phyloP scores from a whole-genome alignment of 805 yeast species.

The Wickerhamiella alocasiicola region DNA sequence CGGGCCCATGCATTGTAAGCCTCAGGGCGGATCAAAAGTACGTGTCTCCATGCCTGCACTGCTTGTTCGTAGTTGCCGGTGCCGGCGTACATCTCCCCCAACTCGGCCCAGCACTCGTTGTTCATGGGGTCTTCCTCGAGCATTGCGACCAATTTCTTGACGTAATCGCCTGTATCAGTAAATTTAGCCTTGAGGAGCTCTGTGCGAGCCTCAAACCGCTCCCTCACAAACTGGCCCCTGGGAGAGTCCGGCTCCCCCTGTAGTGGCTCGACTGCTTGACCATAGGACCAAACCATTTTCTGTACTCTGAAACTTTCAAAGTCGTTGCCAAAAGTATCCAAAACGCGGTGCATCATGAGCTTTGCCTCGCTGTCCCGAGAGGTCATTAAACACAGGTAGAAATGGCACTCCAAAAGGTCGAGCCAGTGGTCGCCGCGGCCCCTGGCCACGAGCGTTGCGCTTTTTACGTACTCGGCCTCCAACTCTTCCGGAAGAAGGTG shows the following conservation, averaged over 20 bases:
- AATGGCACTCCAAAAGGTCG: constrained; percentile 56
- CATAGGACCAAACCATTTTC: constrained; percentile 4
- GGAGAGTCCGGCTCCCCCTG: constrained; percentile 37
- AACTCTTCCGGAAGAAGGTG: constrained; percentile 37
- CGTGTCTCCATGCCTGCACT: constrained; percentile 55
- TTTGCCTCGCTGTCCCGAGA: constrained; percentile 63
- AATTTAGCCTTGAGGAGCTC: constrained; percentile 9
- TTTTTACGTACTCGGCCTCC: constrained; percentile 32
- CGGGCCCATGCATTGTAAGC: constrained; percentile 56
- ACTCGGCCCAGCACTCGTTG: constrained; percentile 63
- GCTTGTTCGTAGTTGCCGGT: constrained; percentile 58
- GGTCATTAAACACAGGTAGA: constrained; percentile 49
- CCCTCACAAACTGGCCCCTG: constrained; percentile 21
- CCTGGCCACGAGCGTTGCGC: constrained; percentile 28
- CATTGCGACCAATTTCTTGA: constrained; percentile 41
- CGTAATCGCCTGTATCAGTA: constrained; percentile 33
- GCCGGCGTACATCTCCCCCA: constrained; percentile 49
- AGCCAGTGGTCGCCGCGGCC: constrained; percentile 33
- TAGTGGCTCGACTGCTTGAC: constrained; percentile 35
- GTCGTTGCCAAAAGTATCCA: constrained; percentile 48
- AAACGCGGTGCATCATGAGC: constrained; percentile 45
- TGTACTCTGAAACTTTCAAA: constrained; percentile 39
- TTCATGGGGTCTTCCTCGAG: constrained; percentile 63
- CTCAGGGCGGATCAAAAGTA: constrained; percentile 51
- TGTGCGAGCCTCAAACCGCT: not conserved